Evolutionary conservation across 345 rosid species (phyloP), one percentile per base, ranked within the genome.

Genomic region (Eutrema heterophyllum): DNA sequence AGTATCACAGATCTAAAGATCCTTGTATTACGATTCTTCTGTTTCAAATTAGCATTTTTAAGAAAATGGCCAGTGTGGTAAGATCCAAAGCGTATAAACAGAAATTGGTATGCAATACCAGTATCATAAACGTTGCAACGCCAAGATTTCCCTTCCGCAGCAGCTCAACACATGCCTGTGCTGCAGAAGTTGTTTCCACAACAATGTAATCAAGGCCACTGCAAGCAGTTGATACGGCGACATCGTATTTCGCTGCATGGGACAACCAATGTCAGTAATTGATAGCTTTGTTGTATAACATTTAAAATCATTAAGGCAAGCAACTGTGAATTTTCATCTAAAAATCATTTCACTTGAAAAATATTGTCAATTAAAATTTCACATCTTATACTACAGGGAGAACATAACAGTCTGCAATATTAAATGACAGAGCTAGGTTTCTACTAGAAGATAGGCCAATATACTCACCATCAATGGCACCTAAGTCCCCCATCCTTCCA

Each of bases 401-500:
- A 40, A 32, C 61, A 52, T 50, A 53, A 13, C n/a, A 61, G 15
- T 55, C 57, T 61, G 50, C 24, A 52, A 62, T 61, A 27, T 18
- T 18, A 5, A 32, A 51, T 16, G 40, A 26, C 41, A 64, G 67
- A 30, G 27, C 46, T 59, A 40, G 2, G 33, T 49, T 29, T 75
- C 33, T 38, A 69, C 29, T 38, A 45, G 57, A 83, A 14, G 50
- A 76, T 53, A 55, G 66, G 70, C 21, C 13, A 54, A 46, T 56
- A 74, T 44, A 67, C 80, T 79, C 68, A 92, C 99, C 91, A 71
- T 95, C 98, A 83, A 95, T 92, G 70, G 99, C 99, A 66, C 97
- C 99, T 80, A 92, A 84, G 83, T 95, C 97, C 14, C 99, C 99
- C 99, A 95, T 86, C 67, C 97, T 86, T 51, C 99, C 99, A 78